Conservation (phyloP, 1,284 basidiomycete genomes). For the Macrocystidia cucumis region DNA sequence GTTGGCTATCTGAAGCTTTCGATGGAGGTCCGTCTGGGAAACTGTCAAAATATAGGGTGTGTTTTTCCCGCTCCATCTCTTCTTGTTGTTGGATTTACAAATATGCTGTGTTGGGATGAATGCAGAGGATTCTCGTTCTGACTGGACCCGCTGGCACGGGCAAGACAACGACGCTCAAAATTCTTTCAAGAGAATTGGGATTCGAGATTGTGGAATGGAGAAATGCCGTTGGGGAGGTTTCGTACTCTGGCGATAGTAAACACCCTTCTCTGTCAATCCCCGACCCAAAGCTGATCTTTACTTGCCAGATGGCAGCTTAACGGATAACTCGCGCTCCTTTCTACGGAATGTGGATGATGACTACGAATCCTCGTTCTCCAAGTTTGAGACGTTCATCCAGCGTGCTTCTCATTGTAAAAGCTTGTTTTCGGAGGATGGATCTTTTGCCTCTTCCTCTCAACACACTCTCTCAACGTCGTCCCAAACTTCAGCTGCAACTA, state of each 20-base stretch:
- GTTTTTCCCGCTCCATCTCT: constrained; percentile 17
- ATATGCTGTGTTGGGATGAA: constrained; percentile 1
- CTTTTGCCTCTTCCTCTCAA: constrained; percentile 7
- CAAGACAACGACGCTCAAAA: constrained; percentile 81
- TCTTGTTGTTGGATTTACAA: constrained; percentile 1
- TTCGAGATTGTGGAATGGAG: constrained; percentile 88
- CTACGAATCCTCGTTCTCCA: constrained; percentile 59
- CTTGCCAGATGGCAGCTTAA: not conserved
- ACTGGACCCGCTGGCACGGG: constrained; percentile 89
- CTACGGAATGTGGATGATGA: constrained; percentile 21
- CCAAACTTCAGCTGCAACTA: constrained; percentile 10
- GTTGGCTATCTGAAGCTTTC: constrained; percentile 84
- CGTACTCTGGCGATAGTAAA: constrained; percentile 6
- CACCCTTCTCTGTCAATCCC: not conserved
- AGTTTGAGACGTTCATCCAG: constrained; percentile 74
- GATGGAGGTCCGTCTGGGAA: constrained; percentile 59
- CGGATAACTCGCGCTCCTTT: constrained; percentile 6
- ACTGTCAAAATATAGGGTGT: constrained; percentile 71
- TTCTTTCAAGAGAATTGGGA: constrained; percentile 70
- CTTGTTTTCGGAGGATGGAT: constrained; percentile 30
- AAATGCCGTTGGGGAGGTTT: constrained; percentile 45
- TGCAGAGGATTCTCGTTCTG: constrained; percentile 75
- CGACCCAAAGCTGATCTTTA: too few species aligned
- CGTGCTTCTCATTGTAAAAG: constrained; percentile 63
- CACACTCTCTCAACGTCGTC: constrained; percentile 8